Conservation (phyloP, 179 eudicot genomes). For the Spinacia oleracea region DNA sequence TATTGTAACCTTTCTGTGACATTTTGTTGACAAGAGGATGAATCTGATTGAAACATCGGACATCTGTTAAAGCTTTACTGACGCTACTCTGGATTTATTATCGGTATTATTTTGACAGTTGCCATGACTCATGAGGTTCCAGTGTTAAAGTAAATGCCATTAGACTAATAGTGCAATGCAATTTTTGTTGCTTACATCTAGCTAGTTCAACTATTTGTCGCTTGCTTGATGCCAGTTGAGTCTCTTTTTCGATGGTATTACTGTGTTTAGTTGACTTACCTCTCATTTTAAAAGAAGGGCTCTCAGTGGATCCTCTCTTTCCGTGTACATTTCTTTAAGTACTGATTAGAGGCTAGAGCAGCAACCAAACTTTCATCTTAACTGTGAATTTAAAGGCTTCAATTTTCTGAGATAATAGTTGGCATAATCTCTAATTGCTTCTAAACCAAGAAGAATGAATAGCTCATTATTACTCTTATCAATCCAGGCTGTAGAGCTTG, state of each 20-base stretch:
- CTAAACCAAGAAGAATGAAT: not conserved
- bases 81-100: not conserved
- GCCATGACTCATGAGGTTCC: not conserved
- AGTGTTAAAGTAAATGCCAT: not conserved
- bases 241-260: not conserved
- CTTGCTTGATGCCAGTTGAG: not conserved
- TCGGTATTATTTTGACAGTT: not conserved
- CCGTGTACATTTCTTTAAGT: not conserved
- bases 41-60: conserved; percentile 10
- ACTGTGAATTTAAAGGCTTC: not conserved
- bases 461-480: conserved; percentile 12
- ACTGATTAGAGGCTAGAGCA: not conserved
- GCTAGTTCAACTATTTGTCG: not conserved
- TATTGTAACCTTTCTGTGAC: not conserved
- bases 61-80: not conserved
- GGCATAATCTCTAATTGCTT: not conserved
- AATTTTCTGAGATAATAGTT: not conserved
- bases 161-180: not conserved
- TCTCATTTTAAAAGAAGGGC: not conserved
- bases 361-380: not conserved
- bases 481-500: conserved; percentile 88
- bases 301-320: not conserved
- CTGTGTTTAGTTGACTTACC: not conserved
- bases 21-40: not conserved
- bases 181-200: not conserved